A percentile compares a stretch with the other conserved stretches of the same genome.
phyloP scores from a whole-genome alignment of 2,329 filamentous ascomycete species.

The Neopestalotiopsis sp. region DNA sequence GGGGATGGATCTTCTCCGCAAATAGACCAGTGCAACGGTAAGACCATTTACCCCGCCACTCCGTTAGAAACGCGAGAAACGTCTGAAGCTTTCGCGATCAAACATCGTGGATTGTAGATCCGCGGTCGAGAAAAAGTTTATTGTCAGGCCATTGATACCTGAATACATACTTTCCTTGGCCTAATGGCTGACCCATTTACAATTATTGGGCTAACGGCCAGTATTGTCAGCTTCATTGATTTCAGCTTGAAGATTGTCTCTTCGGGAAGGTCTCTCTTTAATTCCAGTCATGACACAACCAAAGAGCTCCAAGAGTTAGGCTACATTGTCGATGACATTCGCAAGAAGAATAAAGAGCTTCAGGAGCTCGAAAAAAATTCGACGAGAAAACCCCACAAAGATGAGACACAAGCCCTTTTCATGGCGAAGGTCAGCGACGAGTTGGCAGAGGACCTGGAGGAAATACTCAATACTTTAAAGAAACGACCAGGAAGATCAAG shows the following conservation, averaged over 20 bases:
- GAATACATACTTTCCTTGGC: too few species aligned
- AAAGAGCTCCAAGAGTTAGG: background rate
- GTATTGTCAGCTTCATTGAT: background rate
- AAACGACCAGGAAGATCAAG: background rate
- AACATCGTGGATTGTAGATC: too few species aligned
- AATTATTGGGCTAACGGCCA: background rate
- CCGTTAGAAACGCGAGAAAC: too few species aligned
- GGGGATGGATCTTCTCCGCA: too few species aligned
- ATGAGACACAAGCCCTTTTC: background rate
- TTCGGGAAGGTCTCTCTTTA: background rate
- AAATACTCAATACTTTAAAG: background rate
- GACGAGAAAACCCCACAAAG: background rate
- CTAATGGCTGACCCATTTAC: background rate
- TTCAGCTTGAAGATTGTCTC: background rate
- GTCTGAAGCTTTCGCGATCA: too few species aligned
- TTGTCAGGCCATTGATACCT: too few species aligned
- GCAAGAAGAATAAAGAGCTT: background rate
- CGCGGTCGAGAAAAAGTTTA: too few species aligned
- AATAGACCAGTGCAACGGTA: too few species aligned
- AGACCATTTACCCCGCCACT: too few species aligned
- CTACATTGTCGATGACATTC: background rate
- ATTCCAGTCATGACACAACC: background rate
- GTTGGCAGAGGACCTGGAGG: background rate
- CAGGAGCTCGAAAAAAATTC: background rate
- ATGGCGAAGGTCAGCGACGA: background rate